These are phyloP conservation scores for Crithidia brevicula DNA, from an alignment of 208 protist species.

Conservation along the genomic window DNA sequence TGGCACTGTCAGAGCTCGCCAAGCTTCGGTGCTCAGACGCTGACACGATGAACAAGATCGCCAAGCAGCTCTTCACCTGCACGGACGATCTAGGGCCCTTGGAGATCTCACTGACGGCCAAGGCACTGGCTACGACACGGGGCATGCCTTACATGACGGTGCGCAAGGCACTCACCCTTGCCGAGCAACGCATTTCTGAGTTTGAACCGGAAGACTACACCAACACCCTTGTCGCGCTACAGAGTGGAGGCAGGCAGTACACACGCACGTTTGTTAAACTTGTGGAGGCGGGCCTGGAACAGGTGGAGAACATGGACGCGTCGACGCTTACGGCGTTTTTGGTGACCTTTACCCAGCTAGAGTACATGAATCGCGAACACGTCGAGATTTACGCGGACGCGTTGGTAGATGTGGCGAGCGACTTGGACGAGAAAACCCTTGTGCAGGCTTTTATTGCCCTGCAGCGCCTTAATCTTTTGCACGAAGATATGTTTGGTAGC, in stretches of 20 bases:
- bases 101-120: slow-evolving; percentile 58
- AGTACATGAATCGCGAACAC: slow-evolving; percentile 76
- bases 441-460: slow-evolving; percentile 77
- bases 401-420: slow-evolving; percentile 67
- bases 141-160: slow-evolving; percentile 65
- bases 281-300: slow-evolving; percentile 67
- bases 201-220: slow-evolving; percentile 86
- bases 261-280: slow-evolving; percentile 57
- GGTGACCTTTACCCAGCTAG: slow-evolving; percentile 58
- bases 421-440: slow-evolving; percentile 71
- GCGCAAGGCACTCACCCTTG: slow-evolving; percentile 44
- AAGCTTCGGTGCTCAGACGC: slow-evolving; percentile 62
- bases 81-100: slow-evolving; percentile 63
- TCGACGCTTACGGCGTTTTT: slow-evolving; percentile 74
- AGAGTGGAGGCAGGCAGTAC: slow-evolving; percentile 55
- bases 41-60: slow-evolving; percentile 62
- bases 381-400: slow-evolving; percentile 90
- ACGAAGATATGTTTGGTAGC: slow-evolving; percentile 65
- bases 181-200: slow-evolving; percentile 51
- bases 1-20: slow-evolving; percentile 66
- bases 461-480: slow-evolving; percentile 69
- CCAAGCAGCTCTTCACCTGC: slow-evolving; percentile 54
- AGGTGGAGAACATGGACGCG: slow-evolving; percentile 84
- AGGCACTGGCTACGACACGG: slow-evolving; percentile 46
- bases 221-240: slow-evolving; percentile 47